Percentiles rank a stretch among this genome's conserved stretches.
phyloP scores from a whole-genome alignment of 139 green algal species.

The Astrephomene gubernaculifera region DNA sequence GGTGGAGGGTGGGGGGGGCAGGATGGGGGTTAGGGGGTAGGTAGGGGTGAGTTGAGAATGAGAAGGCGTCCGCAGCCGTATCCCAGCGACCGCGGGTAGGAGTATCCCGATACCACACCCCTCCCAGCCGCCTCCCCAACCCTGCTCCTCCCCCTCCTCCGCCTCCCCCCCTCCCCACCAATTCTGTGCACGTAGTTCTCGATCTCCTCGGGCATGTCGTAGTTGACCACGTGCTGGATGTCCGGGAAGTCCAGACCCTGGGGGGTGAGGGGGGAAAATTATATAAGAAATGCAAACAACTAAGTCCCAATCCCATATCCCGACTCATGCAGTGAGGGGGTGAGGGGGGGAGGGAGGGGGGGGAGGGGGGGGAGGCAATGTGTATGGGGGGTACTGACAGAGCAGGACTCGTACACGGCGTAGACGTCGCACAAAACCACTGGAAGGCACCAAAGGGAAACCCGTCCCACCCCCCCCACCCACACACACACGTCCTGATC shows the following conservation, averaged over 20 bases:
- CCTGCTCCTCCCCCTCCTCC: neutral
- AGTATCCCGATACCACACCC: neutral
- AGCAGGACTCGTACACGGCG: no score
- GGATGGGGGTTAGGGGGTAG: neutral
- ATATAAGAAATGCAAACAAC: no score
- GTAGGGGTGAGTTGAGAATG: neutral
- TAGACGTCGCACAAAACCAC: no score
- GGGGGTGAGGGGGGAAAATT: neutral
- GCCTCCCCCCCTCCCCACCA: slow-evolving; percentile 28
- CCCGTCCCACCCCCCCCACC: no score
- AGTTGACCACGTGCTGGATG: slow-evolving; percentile 99
- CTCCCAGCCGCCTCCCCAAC: neutral
- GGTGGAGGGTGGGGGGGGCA: neutral
- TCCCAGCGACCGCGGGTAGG: no score
- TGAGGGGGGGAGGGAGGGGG: neutral
- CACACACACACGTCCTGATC: no score
- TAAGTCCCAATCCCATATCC: no score
- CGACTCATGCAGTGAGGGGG: no score
- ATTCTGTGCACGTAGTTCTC: slow-evolving; percentile 98
- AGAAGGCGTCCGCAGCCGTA: no score
- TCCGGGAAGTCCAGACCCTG: slow-evolving; percentile 77
- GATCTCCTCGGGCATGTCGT: slow-evolving; percentile 99
- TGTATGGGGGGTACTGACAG: no score
- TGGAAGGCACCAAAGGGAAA: no score
- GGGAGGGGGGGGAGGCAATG: neutral